Conservation (phyloP, 1,139 yeast species). For the Blastobotrys elegans region DNA sequence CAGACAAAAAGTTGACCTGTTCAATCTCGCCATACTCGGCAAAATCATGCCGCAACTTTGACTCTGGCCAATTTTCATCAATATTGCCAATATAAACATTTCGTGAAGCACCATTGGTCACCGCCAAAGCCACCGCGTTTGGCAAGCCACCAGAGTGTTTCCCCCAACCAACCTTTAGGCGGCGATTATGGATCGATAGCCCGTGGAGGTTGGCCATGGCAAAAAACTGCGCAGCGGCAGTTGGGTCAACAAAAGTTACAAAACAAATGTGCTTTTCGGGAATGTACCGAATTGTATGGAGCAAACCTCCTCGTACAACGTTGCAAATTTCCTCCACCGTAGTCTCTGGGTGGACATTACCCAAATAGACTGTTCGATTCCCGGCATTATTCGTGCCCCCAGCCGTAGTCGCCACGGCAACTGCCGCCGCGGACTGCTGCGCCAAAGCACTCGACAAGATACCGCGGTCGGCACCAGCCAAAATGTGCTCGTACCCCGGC, state of each 20-base stretch:
- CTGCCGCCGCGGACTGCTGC: conserved; percentile 76
- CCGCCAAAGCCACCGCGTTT: conserved; percentile 75
- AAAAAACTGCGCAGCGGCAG: conserved; percentile 90
- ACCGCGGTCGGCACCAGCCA: conserved; percentile 74
- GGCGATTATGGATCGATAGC: conserved; percentile 69
- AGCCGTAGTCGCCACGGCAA: conserved; percentile 64
- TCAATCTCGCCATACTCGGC: conserved; percentile 87
- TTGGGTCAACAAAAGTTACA: conserved; percentile 84
- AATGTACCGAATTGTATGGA: conserved; percentile 57
- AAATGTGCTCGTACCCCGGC: conserved; percentile 82
- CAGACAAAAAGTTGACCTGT: conserved; percentile 80
- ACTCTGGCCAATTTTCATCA: conserved; percentile 51
- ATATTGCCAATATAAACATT: conserved; percentile 82
- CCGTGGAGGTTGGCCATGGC: conserved; percentile 85
- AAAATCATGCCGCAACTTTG: conserved; percentile 66
- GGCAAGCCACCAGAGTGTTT: conserved; percentile 87
- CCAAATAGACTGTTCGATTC: conserved; percentile 86
- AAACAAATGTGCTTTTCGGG: conserved; percentile 86
- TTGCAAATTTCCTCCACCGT: conserved; percentile 91
- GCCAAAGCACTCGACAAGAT: conserved; percentile 44
- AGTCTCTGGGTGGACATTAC: conserved; percentile 79
- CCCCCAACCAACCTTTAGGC: conserved; percentile 94
- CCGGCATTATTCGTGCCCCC: conserved; percentile 79
- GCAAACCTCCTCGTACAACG: conserved; percentile 85
- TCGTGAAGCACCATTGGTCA: conserved; percentile 91